Base-by-base conservation (phyloP, 2,329 filamentous ascomycete species). In the Cordyceps militaris region DNA sequence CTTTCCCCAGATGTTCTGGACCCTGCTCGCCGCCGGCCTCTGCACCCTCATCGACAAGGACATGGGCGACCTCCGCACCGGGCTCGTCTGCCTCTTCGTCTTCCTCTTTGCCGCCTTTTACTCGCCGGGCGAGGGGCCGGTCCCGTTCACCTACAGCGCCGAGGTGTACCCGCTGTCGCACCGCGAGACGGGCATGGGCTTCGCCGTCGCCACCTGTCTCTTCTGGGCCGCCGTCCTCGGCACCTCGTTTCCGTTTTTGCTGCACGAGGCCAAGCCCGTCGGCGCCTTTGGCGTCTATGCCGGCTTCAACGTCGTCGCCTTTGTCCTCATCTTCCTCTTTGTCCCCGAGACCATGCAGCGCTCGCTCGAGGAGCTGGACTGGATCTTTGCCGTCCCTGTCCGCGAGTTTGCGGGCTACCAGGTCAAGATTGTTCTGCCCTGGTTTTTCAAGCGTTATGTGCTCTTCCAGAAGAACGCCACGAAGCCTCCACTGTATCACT, bases 131-230 rank as follows among this genome's bases (percentile, higher is more conserved):
- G 86, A 89, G 70, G 86, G 84, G 0, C 81, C 82, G 6, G 85
- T 88, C 7, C 85, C 85, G 0, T 88, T 86, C 65, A 82, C 83
- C 0, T 88, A 88, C 71, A 80, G 78, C 4, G 84, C 85, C 43
- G 86, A 89, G 67, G 83, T 88, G 2, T 89, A 85, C 66, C 86
- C 86, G 0, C 77, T 89, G 0, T 86, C 84, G 1, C 85, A 89
- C 67, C 79, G 86, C 64, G 86, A 89, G 66, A 78, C 88, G 28
- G 86, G 86, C 57, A 89, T 89, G 86, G 80, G 79, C 0, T 88
- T 80, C 70, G 82, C 85, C 7, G 86, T 88, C 8, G 83, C 85
- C 1, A 87, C 83, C 0, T 86, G 84, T 60, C 74, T 86, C 11
- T 79, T 79, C 65, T 83, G 78, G 78, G 82, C 81, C 0, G 76